phyloP scores from a whole-genome alignment of 176 grass and related monocot species.

The Aegilops bicornis region DNA sequence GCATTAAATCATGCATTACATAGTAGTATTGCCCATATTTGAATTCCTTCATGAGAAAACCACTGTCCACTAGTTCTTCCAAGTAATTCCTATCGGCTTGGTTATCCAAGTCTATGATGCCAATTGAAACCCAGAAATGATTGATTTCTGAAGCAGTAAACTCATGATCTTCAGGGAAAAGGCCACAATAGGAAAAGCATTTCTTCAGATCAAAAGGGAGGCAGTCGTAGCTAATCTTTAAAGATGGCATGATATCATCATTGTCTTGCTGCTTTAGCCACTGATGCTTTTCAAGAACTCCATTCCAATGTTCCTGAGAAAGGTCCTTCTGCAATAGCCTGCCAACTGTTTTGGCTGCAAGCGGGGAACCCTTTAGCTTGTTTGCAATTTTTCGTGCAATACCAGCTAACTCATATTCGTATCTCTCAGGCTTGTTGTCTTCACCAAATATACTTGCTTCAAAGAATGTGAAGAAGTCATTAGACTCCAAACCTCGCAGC shows the following conservation, averaged over 20 bases:
- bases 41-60: neutral
- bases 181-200: neutral
- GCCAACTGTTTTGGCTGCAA: neutral
- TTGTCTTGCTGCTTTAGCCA: neutral
- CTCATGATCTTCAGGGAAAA: neutral
- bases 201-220: neutral
- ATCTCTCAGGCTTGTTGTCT: neutral
- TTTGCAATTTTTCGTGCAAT: neutral
- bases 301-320: neutral
- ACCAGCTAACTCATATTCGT: neutral
- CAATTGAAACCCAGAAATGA: neutral
- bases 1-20: neutral
- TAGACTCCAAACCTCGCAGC: neutral
- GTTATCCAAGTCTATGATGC: neutral
- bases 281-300: neutral
- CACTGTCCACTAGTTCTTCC: neutral
- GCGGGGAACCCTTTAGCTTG: neutral
- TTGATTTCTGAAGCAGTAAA: neutral
- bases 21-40: rapidly evolving
- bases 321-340: neutral
- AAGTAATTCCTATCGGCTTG: neutral
- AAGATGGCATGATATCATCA: neutral
- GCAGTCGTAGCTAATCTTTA: neutral
- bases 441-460: neutral
- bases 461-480: neutral